A percentile compares a stretch with the other conserved stretches of the same genome.
Conservation (phyloP, 2,329 filamentous ascomycete species). For the Talaromyces sp. region DNA sequence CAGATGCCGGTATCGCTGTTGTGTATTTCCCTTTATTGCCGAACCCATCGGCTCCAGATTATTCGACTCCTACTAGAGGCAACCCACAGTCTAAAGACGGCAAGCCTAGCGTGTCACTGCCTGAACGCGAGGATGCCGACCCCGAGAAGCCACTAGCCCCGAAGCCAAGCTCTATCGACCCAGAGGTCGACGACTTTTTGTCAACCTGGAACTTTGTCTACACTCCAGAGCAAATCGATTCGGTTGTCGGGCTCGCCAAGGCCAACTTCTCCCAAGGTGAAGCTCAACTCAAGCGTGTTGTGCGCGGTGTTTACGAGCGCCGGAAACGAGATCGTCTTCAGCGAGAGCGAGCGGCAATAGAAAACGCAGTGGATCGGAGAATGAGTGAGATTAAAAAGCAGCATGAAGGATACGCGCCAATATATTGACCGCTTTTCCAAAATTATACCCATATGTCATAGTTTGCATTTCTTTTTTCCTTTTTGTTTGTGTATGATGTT, state of each 20-base stretch:
- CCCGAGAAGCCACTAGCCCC: constrained; percentile 20
- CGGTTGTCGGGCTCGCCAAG: constrained; percentile 72
- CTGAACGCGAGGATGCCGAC: background rate
- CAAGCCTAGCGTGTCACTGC: constrained; percentile 16
- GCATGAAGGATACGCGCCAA: constrained; percentile 10
- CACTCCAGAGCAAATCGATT: constrained; percentile 82
- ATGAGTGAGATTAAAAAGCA: constrained; percentile 7
- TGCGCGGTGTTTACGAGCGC: constrained; percentile 86
- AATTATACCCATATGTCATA: background rate
- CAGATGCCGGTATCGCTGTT: constrained; percentile 79
- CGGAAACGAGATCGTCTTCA: constrained; percentile 60
- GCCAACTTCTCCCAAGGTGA: constrained; percentile 84
- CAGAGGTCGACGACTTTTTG: constrained; percentile 77
- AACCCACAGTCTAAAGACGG: constrained; percentile 19
- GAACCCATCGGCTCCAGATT: constrained; percentile 54
- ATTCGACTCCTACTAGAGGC: constrained; percentile 17
- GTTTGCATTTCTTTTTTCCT: background rate
- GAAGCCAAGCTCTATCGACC: constrained; percentile 70
- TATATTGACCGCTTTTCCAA: constrained; percentile 3
- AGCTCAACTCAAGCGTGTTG: constrained; percentile 70
- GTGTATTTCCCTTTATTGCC: constrained; percentile 86
- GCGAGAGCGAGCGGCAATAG: constrained; percentile 20
- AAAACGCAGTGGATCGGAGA: background rate
- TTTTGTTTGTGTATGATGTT: background rate
- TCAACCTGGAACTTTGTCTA: constrained; percentile 99